Evolutionary conservation across 495 filamentous ascomycete species (phyloP), one percentile per base, ranked within the genome.

Genomic region (Evansstolkia leycettana): DNA sequence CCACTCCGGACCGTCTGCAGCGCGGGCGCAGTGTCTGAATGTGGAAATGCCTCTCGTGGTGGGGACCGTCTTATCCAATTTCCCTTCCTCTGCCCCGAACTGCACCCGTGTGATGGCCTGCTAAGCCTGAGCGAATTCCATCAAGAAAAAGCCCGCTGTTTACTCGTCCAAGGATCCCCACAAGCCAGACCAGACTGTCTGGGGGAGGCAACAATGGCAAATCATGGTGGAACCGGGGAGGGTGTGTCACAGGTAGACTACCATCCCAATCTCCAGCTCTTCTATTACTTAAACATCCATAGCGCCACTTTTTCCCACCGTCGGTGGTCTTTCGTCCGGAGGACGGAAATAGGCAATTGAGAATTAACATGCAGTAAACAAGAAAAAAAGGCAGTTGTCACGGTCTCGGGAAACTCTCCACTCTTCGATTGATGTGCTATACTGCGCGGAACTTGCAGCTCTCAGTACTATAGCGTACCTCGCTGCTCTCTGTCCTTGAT

Each of bases 21-120:
- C 16, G 20, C 20, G 20, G 20, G 5, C 20, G 9, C 20, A 23
- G 20, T 9, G 20, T 23, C 36, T 15, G 12, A 35, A 42, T 31
- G 44, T 38, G 44, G 47, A 51, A 51, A 51, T 45, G 41, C 38
- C 47, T 47, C 47, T 44, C 33, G 43, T 51, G 48, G 47, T 45
- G 45, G 48, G 48, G 43, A 43, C 36, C 34, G 28, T 38, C 24
- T n/a, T n/a, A n/a, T n/a, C 31, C 37, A 32, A 40, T n/a, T n/a
- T n/a, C 20, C 34, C 34, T 33, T 14, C 26, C 42, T 34, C 46
- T 37, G 39, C 40, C 36, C 47, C 38, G 38, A 41, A 44, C 38
- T 35, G 43, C 34, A 40, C 37, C 43, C 42, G 37, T 38, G 4
- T 23, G 20, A 23, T n/a, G n/a, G 9, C 20, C 9, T 23, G 20